Percentiles rank a stretch among this genome's conserved stretches.
phyloP scores from a whole-genome alignment of 306 rosid genomes.

The Biancaea sappan region DNA sequence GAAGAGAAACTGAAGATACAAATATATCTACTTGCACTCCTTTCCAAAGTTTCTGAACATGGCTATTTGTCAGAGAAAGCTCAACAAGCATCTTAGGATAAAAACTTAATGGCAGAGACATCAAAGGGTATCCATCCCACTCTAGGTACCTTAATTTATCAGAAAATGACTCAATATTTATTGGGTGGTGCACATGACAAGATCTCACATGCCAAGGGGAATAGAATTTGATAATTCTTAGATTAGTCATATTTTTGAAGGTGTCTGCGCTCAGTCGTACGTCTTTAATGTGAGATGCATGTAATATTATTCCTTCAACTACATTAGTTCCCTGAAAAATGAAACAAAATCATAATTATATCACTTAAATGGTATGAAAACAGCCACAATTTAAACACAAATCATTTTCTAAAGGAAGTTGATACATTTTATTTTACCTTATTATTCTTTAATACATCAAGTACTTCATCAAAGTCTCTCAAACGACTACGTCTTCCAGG shows the following conservation, averaged over 20 bases:
- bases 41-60: neutral
- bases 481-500: conserved; percentile 16
- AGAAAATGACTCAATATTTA: conserved; percentile 18
- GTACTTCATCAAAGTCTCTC: neutral
- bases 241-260: conserved; percentile 27
- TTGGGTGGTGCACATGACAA: neutral
- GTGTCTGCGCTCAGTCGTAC: conserved; percentile 1
- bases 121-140: neutral
- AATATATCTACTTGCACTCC: neutral
- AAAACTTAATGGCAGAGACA: neutral
- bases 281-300: neutral
- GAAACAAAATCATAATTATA: neutral
- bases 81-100: neutral
- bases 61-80: neutral
- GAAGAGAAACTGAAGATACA: neutral
- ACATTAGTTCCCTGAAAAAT: conserved; percentile 1
- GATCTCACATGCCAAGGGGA: neutral
- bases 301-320: neutral
- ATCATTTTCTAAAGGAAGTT: neutral
- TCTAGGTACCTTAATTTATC: neutral
- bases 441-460: neutral
- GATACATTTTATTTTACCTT: conserved; percentile 2
- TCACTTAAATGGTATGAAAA: neutral
- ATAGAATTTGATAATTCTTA: conserved; percentile 26
- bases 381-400: neutral